Base-by-base conservation (phyloP, 2,329 filamentous ascomycete species). In the Madurella mycetomatis region DNA sequence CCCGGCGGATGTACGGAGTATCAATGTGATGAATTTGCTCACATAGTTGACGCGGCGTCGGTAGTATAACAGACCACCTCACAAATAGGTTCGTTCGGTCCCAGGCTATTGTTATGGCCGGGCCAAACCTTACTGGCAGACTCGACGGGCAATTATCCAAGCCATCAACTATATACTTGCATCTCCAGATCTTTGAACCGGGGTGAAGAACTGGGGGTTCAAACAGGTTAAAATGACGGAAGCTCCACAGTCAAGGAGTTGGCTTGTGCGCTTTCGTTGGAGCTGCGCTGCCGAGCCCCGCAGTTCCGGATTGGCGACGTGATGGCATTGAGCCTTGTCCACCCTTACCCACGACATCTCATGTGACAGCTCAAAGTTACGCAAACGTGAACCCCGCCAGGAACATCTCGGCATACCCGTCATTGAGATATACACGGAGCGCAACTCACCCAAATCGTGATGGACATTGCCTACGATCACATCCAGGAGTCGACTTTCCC, bases 381-480 rank as follows among this genome's bases (percentile, higher is more conserved):
- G 34, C 43, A 42, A 17, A 42, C 41, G 18, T 16, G 5, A 42
- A 42, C 41, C 16, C 41, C 16, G 17, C 41, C 41, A 37, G 34
- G 25, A 25, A 25, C 25, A 25, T 25, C 25, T 25, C 25, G 25
- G 25, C 25, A 37, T 15, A 37, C 34, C 34, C 34, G 11, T 37
- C 34, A 11, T 12, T 11, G 4, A 37, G 11, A 37, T 37, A 12
- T 11, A 37, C 13, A 12, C 9, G 13, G 11, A 12, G 2, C 13
- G 13, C 34, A 37, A 37, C 11, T 4, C 4, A 37, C 34, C 11
- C 34, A 9, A 11, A 37, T 17, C 49, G 66, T 60, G 61, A 97
- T 99, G 94, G 94, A 99, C 82, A 80, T 95, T 67, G 92, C 92
- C 43, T 99, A 97, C 80, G 94, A 99, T 68, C 91, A 96, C 72